Percentiles rank a stretch among this genome's conserved stretches.
Evolutionary conservation across 805 yeast species (phyloP).

Genomic region (Yamadazyma kitorensis): DNA sequence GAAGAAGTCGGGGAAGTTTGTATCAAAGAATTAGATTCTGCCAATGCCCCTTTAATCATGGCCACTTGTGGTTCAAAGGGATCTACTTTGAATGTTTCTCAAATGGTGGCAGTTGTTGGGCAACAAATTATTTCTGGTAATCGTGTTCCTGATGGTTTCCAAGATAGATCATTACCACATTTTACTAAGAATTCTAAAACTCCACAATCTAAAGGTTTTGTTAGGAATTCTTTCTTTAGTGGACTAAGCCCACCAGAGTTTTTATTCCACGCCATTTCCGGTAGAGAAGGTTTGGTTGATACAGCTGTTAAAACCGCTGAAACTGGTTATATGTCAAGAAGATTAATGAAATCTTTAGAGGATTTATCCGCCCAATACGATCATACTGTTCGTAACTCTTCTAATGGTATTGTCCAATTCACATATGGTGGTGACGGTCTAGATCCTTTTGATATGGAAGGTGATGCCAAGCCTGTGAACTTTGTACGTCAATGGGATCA

Average conservation of each 20-base stretch:
- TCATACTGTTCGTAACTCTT: constrained; percentile 89
- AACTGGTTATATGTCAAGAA: constrained; percentile 97
- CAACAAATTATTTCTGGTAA: constrained; percentile 98
- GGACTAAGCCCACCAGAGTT: constrained; percentile 97
- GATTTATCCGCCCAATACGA: constrained; percentile 94
- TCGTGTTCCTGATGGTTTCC: constrained; percentile 99
- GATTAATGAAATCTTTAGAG: constrained; percentile 96
- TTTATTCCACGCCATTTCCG: constrained; percentile 97
- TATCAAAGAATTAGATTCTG: constrained; percentile 81
- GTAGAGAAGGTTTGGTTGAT: constrained; percentile 99
- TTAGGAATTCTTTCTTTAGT: constrained; percentile 88
- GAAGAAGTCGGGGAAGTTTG: constrained; percentile 99
- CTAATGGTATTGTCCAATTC: constrained; percentile 96
- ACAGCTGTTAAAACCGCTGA: constrained; percentile 99
- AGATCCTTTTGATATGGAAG: constrained; percentile 99
- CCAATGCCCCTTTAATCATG: constrained; percentile 97
- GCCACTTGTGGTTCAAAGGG: constrained; percentile 99
- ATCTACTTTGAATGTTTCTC: constrained; percentile 95
- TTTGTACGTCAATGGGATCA: constrained; percentile 95
- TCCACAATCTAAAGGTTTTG: constrained; percentile 97
- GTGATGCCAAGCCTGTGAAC: constrained; percentile 95
- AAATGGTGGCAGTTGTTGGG: constrained; percentile 99
- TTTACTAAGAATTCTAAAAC: constrained; percentile 94
- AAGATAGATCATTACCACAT: constrained; percentile 96
- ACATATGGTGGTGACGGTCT: constrained; percentile 98